Evolutionary conservation across 176 grass and related monocot genomes (phyloP).

Genomic region (Oryza meridionalis): DNA sequence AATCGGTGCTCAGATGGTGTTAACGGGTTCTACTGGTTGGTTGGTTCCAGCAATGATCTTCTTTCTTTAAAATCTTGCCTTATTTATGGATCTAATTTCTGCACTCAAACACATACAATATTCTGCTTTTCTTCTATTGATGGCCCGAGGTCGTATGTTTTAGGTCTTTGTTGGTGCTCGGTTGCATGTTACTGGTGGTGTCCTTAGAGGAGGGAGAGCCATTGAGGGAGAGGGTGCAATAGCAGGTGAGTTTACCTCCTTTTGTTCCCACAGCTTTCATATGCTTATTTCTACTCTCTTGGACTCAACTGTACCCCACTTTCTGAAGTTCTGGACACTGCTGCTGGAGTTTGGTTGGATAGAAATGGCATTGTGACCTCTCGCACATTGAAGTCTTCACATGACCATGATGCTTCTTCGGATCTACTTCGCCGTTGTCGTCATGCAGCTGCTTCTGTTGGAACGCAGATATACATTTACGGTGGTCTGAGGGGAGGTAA

Average conservation of each 20-base stretch:
- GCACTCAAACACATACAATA: constrained; percentile 12
- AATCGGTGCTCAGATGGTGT: constrained; percentile 5
- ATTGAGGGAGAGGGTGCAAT: constrained; percentile 91
- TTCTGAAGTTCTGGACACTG: constrained; percentile 93
- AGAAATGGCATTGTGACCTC: constrained; percentile 93
- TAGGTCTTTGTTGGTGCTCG: constrained; percentile 98
- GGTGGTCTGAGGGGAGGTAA: constrained; percentile 97
- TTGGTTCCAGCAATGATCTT: constrained; percentile 15
- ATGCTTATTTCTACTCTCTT: constrained; percentile 37
- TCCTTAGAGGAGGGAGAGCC: constrained; percentile 93
- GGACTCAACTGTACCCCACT: constrained; percentile 38
- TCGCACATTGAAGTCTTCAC: constrained; percentile 75
- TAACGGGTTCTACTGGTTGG: background rate
- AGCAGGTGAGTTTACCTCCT: constrained; percentile 58
- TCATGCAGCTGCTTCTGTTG: constrained; percentile 86
- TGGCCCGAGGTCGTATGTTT: background rate
- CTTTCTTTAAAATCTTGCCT: constrained; percentile 14
- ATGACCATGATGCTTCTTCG: constrained; percentile 75
- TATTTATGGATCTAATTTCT: constrained; percentile 38
- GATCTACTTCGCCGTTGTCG: constrained; percentile 95
- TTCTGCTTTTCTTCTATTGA: constrained; percentile 52
- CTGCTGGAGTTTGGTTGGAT: constrained; percentile 99
- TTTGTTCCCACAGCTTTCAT: background rate
- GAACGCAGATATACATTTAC: constrained; percentile 85
- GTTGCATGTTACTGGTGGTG: constrained; percentile 97